Evolutionary conservation across 2,329 filamentous ascomycete genomes (phyloP).

Genomic region (Aspergillus costaricaensis): DNA sequence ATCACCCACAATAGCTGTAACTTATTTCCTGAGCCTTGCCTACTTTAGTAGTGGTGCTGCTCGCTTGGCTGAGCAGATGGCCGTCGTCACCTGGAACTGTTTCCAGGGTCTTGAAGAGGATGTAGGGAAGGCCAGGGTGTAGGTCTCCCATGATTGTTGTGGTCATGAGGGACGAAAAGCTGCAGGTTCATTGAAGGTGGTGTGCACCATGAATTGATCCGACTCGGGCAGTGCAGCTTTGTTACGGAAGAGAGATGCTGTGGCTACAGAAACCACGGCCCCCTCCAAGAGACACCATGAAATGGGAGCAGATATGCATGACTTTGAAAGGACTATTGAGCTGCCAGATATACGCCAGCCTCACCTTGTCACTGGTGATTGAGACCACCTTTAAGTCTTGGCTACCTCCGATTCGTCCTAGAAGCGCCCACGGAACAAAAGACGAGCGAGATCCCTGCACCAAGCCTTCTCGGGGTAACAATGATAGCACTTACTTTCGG

Average conservation of each 20-base stretch:
- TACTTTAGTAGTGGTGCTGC: not conserved
- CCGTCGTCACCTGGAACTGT: slow-evolving; percentile 7
- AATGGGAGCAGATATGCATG: not conserved
- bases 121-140: not conserved
- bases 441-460: not conserved
- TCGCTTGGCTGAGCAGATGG: not conserved
- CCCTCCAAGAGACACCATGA: no score
- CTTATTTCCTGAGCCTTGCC: slow-evolving; percentile 1
- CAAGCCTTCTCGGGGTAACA: not conserved
- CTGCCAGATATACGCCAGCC: slow-evolving; percentile 1
- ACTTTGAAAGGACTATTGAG: not conserved
- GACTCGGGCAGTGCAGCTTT: not conserved
- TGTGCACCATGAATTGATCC: not conserved
- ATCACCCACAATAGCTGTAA: slow-evolving; percentile 15
- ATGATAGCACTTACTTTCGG: no score
- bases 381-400: not conserved
- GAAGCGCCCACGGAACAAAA: not conserved
- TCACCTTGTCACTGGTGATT: not conserved
- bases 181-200: slow-evolving; percentile 2
- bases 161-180: not conserved
- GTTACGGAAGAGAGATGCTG: not conserved
- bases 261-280: not conserved
- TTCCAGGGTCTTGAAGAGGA: not conserved
- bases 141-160: not conserved
- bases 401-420: not conserved